Base-by-base conservation (phyloP, 129 eudicot species). In the Chrysanthemum lavandulifolium region DNA sequence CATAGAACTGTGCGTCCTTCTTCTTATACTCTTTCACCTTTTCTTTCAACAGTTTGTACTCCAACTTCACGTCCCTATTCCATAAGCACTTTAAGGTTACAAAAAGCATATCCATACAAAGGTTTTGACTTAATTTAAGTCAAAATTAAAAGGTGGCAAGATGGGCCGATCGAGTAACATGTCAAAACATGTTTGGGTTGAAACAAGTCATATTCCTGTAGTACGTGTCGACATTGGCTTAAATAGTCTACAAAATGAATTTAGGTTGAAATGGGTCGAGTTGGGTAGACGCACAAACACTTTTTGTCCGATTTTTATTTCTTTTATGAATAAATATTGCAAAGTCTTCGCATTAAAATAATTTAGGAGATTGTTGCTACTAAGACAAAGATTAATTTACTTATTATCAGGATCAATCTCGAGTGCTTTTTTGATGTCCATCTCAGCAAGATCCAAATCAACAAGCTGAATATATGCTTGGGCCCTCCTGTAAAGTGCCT, bases 401-500 rank as follows among this genome's bases (percentile, higher is more conserved):
- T 82, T 90, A 71, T 85, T 85, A 58, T 77, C 67, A 54, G 94
- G 97, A 81, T 90, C 94, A 58, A 90, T 79, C 25, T 75, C 75
- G 0, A 87, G 82, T 64, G 97, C 94, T 71, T 75, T 73, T 52
- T 78, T 87, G 12, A 85, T 72, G 72, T 90, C 97, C 40, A 68
- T 76, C 68, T 85, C 89, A 0, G 94, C 97, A 68, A 81, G 82
- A 68, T 90, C 97, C 29, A 85, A 59, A 67, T 90, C 91, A 1
- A 82, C 85, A 12, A 64, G 85, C 36, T 74, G 75, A 29, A 87
- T 55, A 47, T 85, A 87, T 0, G 97, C 94, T 73, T 90, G 84
- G 7, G 94, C 76, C 54, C 94, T 73, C 78, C 97, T 87, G 57
- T 78, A 87, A 15, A 90, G 79, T 5, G 91, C 97, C 76, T 90